A percentile compares a stretch with the other conserved stretches of the same genome.
phyloP scores from a whole-genome alignment of 2,329 filamentous ascomycete genomes.

The Fusarium globosum region DNA sequence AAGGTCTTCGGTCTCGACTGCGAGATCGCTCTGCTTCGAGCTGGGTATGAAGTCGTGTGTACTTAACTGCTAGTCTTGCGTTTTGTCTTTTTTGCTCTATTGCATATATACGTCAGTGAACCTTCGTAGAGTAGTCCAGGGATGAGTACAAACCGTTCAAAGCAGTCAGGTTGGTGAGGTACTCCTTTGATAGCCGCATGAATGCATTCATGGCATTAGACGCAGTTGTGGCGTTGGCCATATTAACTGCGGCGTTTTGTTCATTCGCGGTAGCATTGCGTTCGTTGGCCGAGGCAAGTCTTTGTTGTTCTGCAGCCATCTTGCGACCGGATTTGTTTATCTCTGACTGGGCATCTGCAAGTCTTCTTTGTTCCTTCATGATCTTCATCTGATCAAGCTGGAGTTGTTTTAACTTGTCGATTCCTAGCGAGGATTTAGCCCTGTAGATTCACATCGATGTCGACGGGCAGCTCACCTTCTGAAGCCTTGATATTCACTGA shows the following conservation, averaged over 20 bases:
- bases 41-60: rapidly evolving
- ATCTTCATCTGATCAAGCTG: background rate
- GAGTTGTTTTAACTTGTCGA: background rate
- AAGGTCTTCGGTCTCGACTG: background rate
- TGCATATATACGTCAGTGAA: background rate
- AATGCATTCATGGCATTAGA: background rate
- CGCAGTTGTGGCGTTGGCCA: background rate
- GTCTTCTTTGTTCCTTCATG: background rate
- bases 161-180: background rate
- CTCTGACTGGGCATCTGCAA: background rate
- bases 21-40: background rate
- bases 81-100: background rate
- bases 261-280: background rate
- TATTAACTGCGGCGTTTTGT: background rate
- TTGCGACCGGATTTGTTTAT: background rate
- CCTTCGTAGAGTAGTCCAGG: rapidly evolving
- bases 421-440: background rate
- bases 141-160: background rate
- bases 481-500: background rate
- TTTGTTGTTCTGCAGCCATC: background rate
- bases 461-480: too few species aligned
- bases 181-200: background rate
- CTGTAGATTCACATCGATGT: too few species aligned
- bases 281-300: background rate
- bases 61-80: background rate